A percentile compares a stretch with the other conserved stretches of the same genome.
Conservation (phyloP, 1,139 yeast species). For the Debaryomycetaceae sp. region DNA sequence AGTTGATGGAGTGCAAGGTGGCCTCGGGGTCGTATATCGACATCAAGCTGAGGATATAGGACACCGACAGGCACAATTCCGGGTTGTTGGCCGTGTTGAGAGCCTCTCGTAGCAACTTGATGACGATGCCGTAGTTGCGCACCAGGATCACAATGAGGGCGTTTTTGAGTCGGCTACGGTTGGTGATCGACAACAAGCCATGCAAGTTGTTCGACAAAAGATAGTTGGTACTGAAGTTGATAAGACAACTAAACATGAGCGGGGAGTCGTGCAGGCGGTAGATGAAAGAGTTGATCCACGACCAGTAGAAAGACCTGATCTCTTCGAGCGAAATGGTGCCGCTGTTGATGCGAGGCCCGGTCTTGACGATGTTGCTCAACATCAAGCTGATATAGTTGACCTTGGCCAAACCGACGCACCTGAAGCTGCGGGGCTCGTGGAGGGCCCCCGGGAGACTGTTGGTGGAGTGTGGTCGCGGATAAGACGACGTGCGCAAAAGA, state of each 20-base stretch:
- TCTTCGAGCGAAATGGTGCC: slow-evolving; percentile 28
- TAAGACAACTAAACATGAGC: slow-evolving; percentile 35
- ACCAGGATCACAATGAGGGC: slow-evolving; percentile 27
- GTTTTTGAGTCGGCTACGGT: slow-evolving; percentile 21
- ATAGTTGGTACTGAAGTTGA: slow-evolving; percentile 39
- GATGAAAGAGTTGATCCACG: slow-evolving; percentile 34
- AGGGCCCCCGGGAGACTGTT: too few relatives aligned
- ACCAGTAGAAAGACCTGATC: slow-evolving; percentile 28
- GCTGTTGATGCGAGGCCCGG: slow-evolving; percentile 19
- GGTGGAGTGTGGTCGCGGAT: too few relatives aligned
- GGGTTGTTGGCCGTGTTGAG: slow-evolving; percentile 30
- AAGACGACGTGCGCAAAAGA: too few relatives aligned
- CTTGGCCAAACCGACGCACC: too few relatives aligned
- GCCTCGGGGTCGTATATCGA: slow-evolving; percentile 45
- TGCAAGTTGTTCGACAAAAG: slow-evolving; percentile 31
- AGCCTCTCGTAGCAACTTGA: slow-evolving; percentile 28
- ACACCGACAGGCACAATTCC: slow-evolving; percentile 32
- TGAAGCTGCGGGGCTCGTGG: too few relatives aligned
- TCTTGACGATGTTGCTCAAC: not conserved
- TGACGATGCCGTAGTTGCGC: slow-evolving; percentile 35
- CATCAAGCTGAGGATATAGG: slow-evolving; percentile 40
- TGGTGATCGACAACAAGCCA: slow-evolving; percentile 13
- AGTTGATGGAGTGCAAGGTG: slow-evolving; percentile 32
- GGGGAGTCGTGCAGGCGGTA: slow-evolving; percentile 20
- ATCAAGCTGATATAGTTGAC: slow-evolving; percentile 1